Percentiles rank a stretch among this genome's conserved stretches.
These are phyloP conservation scores for Pythium oligandrum DNA, from an alignment of 352 stramenopile species.

Conservation along the genomic window DNA sequence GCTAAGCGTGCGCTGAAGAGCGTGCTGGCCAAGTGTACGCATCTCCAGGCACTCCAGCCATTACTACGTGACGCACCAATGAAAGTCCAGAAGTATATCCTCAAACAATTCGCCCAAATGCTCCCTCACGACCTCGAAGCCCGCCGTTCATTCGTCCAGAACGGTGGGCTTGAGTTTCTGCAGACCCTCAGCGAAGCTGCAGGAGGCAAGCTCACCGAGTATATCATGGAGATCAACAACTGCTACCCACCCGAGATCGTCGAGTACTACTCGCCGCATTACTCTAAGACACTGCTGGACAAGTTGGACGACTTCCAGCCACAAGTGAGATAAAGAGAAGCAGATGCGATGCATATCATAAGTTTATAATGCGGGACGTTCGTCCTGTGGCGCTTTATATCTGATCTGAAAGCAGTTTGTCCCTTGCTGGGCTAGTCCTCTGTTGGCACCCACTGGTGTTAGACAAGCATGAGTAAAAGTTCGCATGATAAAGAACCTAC, in stretches of 20 bases:
- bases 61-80: conserved; percentile 89
- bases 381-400: too few relatives aligned
- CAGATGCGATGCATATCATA: too few relatives aligned
- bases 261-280: conserved; percentile 95
- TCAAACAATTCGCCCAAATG: conserved; percentile 94
- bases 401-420: too few relatives aligned
- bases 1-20: conserved; percentile 92
- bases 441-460: too few relatives aligned
- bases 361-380: too few relatives aligned
- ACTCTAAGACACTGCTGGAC: conserved; percentile 94
- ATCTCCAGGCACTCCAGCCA: conserved; percentile 90
- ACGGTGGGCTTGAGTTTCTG: conserved; percentile 90
- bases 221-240: conserved; percentile 95
- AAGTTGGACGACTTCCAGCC: conserved; percentile 95
- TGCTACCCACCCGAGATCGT: conserved; percentile 96
- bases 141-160: conserved; percentile 90
- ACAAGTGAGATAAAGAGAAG: conserved; percentile 59
- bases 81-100: conserved; percentile 96
- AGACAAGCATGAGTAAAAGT: too few relatives aligned
- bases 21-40: conserved; percentile 93
- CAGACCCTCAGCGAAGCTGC: conserved; percentile 91
- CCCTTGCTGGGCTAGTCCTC: too few relatives aligned
- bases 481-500: conserved; percentile 16
- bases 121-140: conserved; percentile 92
- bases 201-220: conserved; percentile 92